phyloP scores from a whole-genome alignment of 352 stramenopile genomes.

The Thalassiosira sp. region DNA sequence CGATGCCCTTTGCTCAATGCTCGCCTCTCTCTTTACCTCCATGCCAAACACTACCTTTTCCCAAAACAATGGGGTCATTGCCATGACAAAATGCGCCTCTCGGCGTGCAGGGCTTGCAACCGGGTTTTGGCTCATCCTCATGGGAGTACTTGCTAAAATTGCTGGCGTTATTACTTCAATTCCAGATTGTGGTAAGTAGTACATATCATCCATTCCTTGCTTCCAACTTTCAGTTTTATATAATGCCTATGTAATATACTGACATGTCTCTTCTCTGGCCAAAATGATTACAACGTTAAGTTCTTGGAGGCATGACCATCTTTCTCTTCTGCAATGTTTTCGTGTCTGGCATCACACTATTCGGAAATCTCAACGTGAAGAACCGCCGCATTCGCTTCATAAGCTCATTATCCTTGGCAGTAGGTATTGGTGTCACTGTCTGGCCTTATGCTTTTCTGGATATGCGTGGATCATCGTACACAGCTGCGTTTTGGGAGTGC shows the following conservation, averaged over 20 bases:
- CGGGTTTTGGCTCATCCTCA: slow-evolving; percentile 73
- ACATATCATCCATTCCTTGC: too few species aligned
- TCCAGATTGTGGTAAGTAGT: slow-evolving; percentile 68
- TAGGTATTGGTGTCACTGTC: slow-evolving; percentile 74
- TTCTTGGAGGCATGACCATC: slow-evolving; percentile 79
- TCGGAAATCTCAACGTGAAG: slow-evolving; percentile 58
- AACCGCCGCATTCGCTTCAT: slow-evolving; percentile 72
- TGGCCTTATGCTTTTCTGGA: slow-evolving; percentile 67
- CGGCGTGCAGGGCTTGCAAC: slow-evolving; percentile 62
- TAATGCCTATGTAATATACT: too few species aligned
- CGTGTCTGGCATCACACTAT: slow-evolving; percentile 63
- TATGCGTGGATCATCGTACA: slow-evolving; percentile 64
- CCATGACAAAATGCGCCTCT: slow-evolving; percentile 78
- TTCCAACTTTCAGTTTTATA: too few species aligned
- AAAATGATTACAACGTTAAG: too few species aligned
- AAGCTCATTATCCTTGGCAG: slow-evolving; percentile 58
- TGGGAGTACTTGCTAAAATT: slow-evolving; percentile 78
- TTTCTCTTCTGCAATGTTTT: slow-evolving; percentile 81
- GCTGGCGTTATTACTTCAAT: slow-evolving; percentile 77
- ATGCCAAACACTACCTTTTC: slow-evolving; percentile 82
- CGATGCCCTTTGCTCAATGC: slow-evolving; percentile 73
- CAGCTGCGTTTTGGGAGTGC: slow-evolving; percentile 72
- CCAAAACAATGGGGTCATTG: slow-evolving; percentile 82
- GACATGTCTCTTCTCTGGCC: too few species aligned
- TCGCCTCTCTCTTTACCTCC: slow-evolving; percentile 64